Percentiles rank a stretch among this genome's conserved stretches.
Conservation (phyloP, 2,329 filamentous ascomycete genomes). For the Ilyonectria robusta region DNA sequence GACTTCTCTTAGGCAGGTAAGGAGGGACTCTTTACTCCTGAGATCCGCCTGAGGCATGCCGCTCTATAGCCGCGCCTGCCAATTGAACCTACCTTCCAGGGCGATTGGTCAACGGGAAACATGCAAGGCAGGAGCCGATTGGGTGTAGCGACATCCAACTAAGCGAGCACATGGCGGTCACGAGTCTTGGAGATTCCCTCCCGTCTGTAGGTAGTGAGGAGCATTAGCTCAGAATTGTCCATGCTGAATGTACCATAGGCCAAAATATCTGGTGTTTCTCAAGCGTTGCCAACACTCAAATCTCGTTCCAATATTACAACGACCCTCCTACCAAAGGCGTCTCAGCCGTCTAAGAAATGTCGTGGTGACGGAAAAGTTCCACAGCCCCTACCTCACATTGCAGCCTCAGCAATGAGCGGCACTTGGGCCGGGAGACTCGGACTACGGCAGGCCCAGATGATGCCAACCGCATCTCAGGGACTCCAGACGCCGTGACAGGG, state of each 20-base stretch:
- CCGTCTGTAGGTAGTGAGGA: background rate
- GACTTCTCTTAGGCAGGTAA: background rate
- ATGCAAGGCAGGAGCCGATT: background rate
- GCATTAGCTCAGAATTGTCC: background rate
- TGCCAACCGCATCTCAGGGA: background rate
- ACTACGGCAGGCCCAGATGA: conserved; percentile 2
- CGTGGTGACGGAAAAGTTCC: background rate
- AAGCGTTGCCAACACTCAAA: background rate
- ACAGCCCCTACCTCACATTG: background rate
- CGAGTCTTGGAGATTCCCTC: background rate
- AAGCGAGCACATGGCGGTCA: background rate
- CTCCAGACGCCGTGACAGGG: conserved; percentile 4
- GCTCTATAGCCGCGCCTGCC: background rate
- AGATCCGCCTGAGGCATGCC: background rate
- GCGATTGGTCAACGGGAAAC: background rate
- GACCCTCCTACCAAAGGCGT: background rate
- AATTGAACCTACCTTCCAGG: background rate
- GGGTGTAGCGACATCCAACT: background rate
- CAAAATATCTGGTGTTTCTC: background rate
- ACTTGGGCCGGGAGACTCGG: conserved; percentile 19
- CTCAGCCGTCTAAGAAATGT: background rate
- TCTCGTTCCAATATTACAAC: background rate
- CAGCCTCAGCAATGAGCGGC: conserved; percentile 10
- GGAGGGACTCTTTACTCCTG: background rate
- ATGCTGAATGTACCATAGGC: background rate